Evolutionary conservation across 139 green algal species (phyloP).

Genomic region (Chlamydomonas applanata): DNA sequence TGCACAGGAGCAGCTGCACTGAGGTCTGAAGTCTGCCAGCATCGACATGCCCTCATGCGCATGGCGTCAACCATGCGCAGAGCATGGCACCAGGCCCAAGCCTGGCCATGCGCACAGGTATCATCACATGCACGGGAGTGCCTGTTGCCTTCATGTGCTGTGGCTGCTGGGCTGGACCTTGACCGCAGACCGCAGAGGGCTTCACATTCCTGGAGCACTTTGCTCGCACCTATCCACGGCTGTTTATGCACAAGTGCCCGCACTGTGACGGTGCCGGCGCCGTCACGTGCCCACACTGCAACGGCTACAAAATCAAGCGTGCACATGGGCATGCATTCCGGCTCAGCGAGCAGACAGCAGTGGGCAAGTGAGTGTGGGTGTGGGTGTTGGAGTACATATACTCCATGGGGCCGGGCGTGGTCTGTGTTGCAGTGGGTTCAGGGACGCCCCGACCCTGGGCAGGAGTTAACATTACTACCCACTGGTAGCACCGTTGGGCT

Average conservation of each 20-base stretch:
- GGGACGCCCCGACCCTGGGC: no score
- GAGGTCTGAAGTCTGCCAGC: background rate
- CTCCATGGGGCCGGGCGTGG: no score
- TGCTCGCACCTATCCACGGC: slow-evolving; percentile 38
- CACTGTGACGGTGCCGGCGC: slow-evolving; percentile 47
- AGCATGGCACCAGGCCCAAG: no score
- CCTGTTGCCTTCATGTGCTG: background rate
- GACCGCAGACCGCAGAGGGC: slow-evolving; percentile 48
- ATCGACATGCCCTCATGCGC: background rate
- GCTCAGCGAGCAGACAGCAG: slow-evolving; percentile 14
- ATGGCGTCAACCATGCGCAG: background rate
- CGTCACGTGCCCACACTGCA: slow-evolving; percentile 48
- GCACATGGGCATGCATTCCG: slow-evolving; percentile 20
- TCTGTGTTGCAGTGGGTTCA: no score
- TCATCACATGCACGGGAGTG: background rate
- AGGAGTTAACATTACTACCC: no score
- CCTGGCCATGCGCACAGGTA: no score
- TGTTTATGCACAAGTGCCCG: slow-evolving; percentile 52
- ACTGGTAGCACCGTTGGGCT: no score
- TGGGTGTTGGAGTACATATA: no score
- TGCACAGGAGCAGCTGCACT: background rate
- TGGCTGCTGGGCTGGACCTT: background rate
- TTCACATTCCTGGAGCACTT: slow-evolving; percentile 59
- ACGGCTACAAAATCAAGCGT: slow-evolving; percentile 41
- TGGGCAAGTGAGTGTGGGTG: slow-evolving; percentile 22